phyloP scores from a whole-genome alignment of 805 yeast species.

The Teunomyces gatunensis region DNA sequence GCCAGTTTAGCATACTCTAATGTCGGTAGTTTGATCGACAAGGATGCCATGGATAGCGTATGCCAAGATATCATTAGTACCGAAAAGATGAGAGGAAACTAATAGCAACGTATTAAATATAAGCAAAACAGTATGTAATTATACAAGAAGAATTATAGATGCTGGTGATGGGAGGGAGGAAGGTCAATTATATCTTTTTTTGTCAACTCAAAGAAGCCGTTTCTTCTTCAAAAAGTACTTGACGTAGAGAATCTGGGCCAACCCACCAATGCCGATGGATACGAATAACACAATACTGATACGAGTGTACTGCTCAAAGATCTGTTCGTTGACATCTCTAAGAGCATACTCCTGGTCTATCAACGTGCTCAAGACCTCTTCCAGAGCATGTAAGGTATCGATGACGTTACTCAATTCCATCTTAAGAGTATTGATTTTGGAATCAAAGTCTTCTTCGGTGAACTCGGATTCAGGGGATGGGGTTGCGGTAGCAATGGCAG shows the following conservation, averaged over 20 bases:
- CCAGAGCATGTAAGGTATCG: slow-evolving; percentile 29
- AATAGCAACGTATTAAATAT: slow-evolving; percentile 3
- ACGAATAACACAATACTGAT: slow-evolving; percentile 25
- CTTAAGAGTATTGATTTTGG: slow-evolving; percentile 26
- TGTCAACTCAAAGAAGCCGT: slow-evolving; percentile 17
- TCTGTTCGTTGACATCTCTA: slow-evolving; percentile 39
- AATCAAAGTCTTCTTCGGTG: slow-evolving; percentile 33
- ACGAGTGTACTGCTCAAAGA: slow-evolving; percentile 32
- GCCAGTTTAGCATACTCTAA: slow-evolving; percentile 75
- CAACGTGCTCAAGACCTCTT: slow-evolving; percentile 23
- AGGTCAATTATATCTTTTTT: slow-evolving; percentile 1
- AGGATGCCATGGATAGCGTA: slow-evolving; percentile 67
- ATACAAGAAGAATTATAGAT: slow-evolving; percentile 3
- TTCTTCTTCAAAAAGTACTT: slow-evolving; percentile 28
- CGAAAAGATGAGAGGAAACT: slow-evolving; percentile 71
- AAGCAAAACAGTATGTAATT: not conserved
- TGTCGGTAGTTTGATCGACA: slow-evolving; percentile 44
- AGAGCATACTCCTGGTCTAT: slow-evolving; percentile 32
- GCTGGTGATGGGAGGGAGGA: slow-evolving; percentile 5
- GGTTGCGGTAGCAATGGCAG: slow-evolving; percentile 3
- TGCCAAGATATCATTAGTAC: slow-evolving; percentile 69
- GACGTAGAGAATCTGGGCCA: slow-evolving; percentile 30
- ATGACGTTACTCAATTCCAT: slow-evolving; percentile 30
- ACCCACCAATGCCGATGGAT: slow-evolving; percentile 28
- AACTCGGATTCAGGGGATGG: slow-evolving; percentile 11